phyloP scores from a whole-genome alignment of 2,329 filamentous ascomycete genomes.

The Neofusicoccum sp. region DNA sequence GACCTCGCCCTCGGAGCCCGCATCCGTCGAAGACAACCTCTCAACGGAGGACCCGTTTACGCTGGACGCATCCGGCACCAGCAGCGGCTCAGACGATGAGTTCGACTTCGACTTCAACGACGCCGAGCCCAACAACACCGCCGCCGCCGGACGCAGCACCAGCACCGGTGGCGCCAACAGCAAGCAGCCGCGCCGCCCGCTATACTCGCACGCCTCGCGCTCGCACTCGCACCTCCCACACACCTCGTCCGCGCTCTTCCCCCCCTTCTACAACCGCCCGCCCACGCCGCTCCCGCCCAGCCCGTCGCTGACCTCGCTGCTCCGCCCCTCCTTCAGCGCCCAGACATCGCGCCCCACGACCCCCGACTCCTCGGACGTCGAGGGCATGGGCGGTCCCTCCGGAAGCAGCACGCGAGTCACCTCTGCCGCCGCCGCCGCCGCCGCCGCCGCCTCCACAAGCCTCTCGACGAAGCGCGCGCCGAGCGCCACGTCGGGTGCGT shows the following conservation, averaged over 20 bases:
- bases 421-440: slow-evolving; percentile 29
- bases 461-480: slow-evolving; percentile 24
- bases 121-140: background rate
- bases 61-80: slow-evolving; percentile 22
- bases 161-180: slow-evolving; percentile 18
- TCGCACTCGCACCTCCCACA: slow-evolving; percentile 46
- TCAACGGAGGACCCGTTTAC: slow-evolving; percentile 26
- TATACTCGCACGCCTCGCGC: slow-evolving; percentile 43
- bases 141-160: background rate
- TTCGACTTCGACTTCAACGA: slow-evolving; percentile 8
- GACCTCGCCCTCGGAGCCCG: slow-evolving; percentile 36
- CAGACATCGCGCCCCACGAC: slow-evolving; percentile 80
- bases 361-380: slow-evolving; percentile 78
- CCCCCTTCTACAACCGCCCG: slow-evolving; percentile 96
- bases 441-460: slow-evolving; percentile 25
- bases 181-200: slow-evolving; percentile 29
- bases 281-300: slow-evolving; percentile 91
- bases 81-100: slow-evolving; percentile 13
- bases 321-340: slow-evolving; percentile 65
- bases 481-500: slow-evolving; percentile 18
- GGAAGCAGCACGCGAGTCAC: slow-evolving; percentile 23
- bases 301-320: slow-evolving; percentile 85
- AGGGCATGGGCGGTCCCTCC: slow-evolving; percentile 41
- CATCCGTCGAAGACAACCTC: slow-evolving; percentile 39
- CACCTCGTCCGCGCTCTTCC: slow-evolving; percentile 51